These are phyloP conservation scores for Annulohypoxylon moriforme DNA, from an alignment of 495 filamentous ascomycete species.

Conservation along the genomic window DNA sequence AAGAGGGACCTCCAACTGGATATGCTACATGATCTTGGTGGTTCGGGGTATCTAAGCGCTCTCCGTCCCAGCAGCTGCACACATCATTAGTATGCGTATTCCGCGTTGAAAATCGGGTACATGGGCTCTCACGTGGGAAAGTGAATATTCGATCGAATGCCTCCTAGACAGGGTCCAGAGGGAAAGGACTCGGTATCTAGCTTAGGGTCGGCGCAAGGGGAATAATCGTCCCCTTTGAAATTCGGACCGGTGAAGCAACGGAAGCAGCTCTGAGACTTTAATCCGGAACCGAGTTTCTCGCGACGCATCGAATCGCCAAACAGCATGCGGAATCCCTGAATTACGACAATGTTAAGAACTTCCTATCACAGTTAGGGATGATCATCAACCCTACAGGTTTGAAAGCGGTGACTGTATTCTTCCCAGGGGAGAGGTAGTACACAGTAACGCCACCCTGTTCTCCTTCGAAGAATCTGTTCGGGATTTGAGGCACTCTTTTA, in stretches of 20 bases:
- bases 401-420: slow-evolving; percentile 57
- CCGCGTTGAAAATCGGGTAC: slow-evolving; percentile 24
- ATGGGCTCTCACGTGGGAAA: slow-evolving; percentile 52
- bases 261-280: slow-evolving; percentile 56
- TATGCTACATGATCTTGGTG: slow-evolving; percentile 59
- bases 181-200: slow-evolving; percentile 53
- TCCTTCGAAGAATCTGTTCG: slow-evolving; percentile 52
- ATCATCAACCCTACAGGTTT: slow-evolving; percentile 48
- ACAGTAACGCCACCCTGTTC: slow-evolving; percentile 56
- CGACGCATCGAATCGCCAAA: slow-evolving; percentile 48
- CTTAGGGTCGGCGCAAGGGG: slow-evolving; percentile 48
- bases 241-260: slow-evolving; percentile 56
- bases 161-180: slow-evolving; percentile 46
- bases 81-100: not conserved
- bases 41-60: slow-evolving; percentile 52
- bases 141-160: slow-evolving; percentile 58
- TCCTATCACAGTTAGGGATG: not conserved
- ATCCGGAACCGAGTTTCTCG: slow-evolving; percentile 40
- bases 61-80: slow-evolving; percentile 53
- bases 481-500: slow-evolving; percentile 56
- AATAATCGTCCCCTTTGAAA: slow-evolving; percentile 54
- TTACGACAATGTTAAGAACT: not conserved
- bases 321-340: slow-evolving; percentile 53
- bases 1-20: slow-evolving; percentile 47
- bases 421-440: slow-evolving; percentile 58